phyloP scores from a whole-genome alignment of 2,329 filamentous ascomycete species.

The Monosporascus sp. region DNA sequence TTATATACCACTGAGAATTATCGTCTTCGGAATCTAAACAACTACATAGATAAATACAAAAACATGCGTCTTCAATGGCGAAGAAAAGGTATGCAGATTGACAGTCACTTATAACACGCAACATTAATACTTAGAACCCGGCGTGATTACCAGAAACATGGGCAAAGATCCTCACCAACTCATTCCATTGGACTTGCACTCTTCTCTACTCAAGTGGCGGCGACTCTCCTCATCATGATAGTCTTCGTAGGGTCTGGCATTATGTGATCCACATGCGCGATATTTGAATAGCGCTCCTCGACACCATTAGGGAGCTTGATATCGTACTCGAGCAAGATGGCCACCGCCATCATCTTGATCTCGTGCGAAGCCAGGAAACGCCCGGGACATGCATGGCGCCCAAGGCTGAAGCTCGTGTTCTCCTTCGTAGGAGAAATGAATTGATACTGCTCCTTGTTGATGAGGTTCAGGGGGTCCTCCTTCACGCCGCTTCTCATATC shows the following conservation, averaged over 20 bases:
- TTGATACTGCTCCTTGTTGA: conserved; percentile 30
- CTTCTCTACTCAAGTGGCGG: too few relatives aligned
- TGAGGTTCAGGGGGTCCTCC: conserved; percentile 17
- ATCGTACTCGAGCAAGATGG: conserved; percentile 34
- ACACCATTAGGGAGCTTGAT: conserved; percentile 21
- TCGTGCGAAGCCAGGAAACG: conserved; percentile 38
- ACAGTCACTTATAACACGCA: too few relatives aligned
- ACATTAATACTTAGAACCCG: too few relatives aligned
- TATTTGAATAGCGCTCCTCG: conserved; percentile 13
- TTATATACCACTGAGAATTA: too few relatives aligned
- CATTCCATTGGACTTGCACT: too few relatives aligned
- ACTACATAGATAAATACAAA: too few relatives aligned
- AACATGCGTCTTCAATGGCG: too few relatives aligned
- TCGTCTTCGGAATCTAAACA: too few relatives aligned
- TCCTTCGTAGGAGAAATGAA: conserved; percentile 31
- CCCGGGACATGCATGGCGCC: conserved; percentile 33
- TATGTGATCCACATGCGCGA: conserved; percentile 6
- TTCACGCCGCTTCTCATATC: conserved; percentile 22
- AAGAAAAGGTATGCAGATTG: too few relatives aligned
- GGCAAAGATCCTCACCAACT: too few relatives aligned
- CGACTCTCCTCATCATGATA: too few relatives aligned
- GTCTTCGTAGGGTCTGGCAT: conserved; percentile 14
- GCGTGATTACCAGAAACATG: too few relatives aligned
- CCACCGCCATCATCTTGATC: conserved; percentile 36
- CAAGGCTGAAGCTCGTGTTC: conserved; percentile 33